phyloP scores from a whole-genome alignment of 108 stramenopile species.

The Craspedostauros australis region DNA sequence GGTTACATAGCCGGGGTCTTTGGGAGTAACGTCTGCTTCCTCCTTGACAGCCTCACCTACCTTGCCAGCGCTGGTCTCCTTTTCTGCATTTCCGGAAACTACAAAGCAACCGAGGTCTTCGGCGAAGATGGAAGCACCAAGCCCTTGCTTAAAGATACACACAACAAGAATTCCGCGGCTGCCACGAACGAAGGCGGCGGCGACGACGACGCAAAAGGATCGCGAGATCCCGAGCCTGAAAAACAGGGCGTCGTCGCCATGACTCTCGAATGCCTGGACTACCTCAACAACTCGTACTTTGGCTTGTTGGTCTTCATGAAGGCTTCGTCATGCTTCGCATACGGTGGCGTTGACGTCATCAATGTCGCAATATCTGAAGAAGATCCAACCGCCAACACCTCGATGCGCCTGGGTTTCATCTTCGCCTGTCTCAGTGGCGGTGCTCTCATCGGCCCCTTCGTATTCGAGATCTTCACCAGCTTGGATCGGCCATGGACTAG shows the following conservation, averaged over 20 bases:
- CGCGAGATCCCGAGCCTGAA: too few relatives aligned
- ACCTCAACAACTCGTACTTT: conserved; percentile 41
- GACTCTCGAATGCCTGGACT: conserved; percentile 35
- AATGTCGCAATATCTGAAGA: conserved; percentile 48
- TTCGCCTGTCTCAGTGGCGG: conserved; percentile 60
- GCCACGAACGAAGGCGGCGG: not conserved
- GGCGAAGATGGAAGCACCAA: too few relatives aligned
- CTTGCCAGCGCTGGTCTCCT: conserved; percentile 39
- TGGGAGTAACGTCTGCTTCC: conserved; percentile 53
- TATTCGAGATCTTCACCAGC: conserved; percentile 36
- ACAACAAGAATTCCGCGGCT: too few relatives aligned
- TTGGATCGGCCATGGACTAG: conserved; percentile 38
- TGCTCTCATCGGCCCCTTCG: conserved; percentile 51
- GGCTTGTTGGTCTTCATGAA: conserved; percentile 50
- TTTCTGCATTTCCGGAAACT: conserved; percentile 17
- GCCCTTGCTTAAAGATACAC: too few relatives aligned
- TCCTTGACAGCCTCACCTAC: conserved; percentile 47
- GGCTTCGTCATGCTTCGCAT: conserved; percentile 32
- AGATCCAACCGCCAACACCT: not conserved
- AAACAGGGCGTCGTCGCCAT: conserved; percentile 6
- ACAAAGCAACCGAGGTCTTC: conserved; percentile 5
- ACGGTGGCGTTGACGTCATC: conserved; percentile 50
- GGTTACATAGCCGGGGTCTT: conserved; percentile 38
- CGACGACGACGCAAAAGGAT: not conserved
- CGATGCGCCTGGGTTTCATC: conserved; percentile 50